Conservation (phyloP, 371 early-diverging fungal genomes). For the Mucor velutinosus region DNA sequence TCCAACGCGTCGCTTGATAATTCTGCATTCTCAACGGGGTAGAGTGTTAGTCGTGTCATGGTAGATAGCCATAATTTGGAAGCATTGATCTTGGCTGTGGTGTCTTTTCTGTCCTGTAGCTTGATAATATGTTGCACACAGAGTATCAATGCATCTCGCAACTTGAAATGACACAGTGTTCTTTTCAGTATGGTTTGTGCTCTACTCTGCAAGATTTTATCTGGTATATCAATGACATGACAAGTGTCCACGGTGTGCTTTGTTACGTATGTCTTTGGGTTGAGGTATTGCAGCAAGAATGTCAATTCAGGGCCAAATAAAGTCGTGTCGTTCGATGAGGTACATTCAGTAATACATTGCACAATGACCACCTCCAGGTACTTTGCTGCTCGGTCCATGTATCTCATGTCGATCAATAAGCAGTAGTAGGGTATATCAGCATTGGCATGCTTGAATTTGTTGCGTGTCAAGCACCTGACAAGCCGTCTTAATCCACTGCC, state of each 20-base stretch:
- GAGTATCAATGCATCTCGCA: conserved; percentile 31
- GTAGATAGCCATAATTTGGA: conserved; percentile 58
- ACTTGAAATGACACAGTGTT: conserved; percentile 27
- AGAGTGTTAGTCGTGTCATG: conserved; percentile 50
- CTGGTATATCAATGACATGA: conserved; percentile 22
- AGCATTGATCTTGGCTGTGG: conserved; percentile 31
- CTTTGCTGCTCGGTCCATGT: conserved; percentile 18
- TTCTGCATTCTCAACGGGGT: conserved; percentile 45
- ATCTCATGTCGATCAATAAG: conserved; percentile 35
- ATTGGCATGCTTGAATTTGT: conserved; percentile 8
- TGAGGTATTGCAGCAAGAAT: conserved; percentile 50
- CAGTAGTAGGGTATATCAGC: conserved; percentile 24
- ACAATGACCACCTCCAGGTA: conserved; percentile 29
- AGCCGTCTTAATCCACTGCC: conserved; percentile 10
- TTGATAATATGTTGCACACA: conserved; percentile 43
- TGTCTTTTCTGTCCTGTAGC: conserved; percentile 43
- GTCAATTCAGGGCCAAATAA: conserved; percentile 55
- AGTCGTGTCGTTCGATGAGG: conserved; percentile 18
- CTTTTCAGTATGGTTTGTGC: conserved; percentile 14
- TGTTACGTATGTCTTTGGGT: conserved; percentile 48
- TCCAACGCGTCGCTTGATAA: conserved; percentile 22
- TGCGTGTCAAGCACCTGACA: conserved; percentile 22
- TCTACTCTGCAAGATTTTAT: conserved; percentile 14
- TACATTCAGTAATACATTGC: conserved; percentile 29
- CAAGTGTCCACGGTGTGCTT: conserved; percentile 16